Evolutionary conservation across 1,284 basidiomycete genomes (phyloP).

Genomic region (Ganoderma lingzhi): DNA sequence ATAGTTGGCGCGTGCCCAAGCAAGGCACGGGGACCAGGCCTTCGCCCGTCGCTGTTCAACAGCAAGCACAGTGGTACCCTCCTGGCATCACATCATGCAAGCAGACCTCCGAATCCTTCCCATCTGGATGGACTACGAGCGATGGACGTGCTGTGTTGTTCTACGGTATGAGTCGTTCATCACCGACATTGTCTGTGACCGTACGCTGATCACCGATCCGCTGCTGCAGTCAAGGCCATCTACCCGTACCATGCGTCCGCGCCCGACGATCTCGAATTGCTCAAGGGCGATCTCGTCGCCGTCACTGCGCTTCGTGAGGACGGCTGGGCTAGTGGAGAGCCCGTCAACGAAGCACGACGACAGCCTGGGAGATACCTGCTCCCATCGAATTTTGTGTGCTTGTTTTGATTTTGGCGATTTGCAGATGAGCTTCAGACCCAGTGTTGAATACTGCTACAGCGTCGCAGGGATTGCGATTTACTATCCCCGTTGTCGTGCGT

Average conservation of each 20-base stretch:
- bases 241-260: slow-evolving; percentile 92
- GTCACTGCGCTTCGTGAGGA: slow-evolving; percentile 93
- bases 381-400: slow-evolving; percentile 91
- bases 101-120: background rate
- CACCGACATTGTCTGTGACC: background rate
- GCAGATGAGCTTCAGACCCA: no score
- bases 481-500: no score
- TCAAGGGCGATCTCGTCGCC: slow-evolving; percentile 90
- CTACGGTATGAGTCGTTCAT: slow-evolving; percentile 61
- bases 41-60: background rate
- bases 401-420: slow-evolving; percentile 54
- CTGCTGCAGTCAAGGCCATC: slow-evolving; percentile 81
- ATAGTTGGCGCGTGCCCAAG: background rate
- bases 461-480: no score
- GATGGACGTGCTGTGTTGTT: slow-evolving; percentile 83
- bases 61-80: background rate
- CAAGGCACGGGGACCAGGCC: background rate
- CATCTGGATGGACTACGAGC: slow-evolving; percentile 54
- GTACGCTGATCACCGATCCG: background rate
- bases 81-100: background rate
- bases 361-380: slow-evolving; percentile 85
- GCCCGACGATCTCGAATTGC: slow-evolving; percentile 92
- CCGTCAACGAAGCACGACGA: slow-evolving; percentile 86
- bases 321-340: slow-evolving; percentile 92
- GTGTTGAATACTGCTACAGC: no score